phyloP scores from a whole-genome alignment of 192 early-diverging fungal species.

The Coemansia sp. region DNA sequence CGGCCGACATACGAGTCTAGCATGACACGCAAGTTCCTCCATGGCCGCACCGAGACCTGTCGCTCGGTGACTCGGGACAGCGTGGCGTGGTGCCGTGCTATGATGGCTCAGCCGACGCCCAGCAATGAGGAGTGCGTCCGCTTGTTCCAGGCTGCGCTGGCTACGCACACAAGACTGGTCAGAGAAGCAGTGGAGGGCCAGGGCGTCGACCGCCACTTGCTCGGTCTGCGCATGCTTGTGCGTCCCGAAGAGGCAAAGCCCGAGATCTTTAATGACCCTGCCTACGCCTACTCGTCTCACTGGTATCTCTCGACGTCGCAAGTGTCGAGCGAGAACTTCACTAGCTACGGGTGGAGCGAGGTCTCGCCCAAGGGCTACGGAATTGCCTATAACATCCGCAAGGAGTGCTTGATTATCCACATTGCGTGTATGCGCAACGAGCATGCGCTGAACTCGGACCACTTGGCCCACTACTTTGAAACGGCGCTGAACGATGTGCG shows the following conservation, averaged over 20 bases:
- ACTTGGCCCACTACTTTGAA: constrained; percentile 74
- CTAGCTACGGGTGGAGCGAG: constrained; percentile 92
- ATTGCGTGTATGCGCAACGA: constrained; percentile 72
- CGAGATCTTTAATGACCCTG: constrained; percentile 83
- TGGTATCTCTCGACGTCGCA: constrained; percentile 97
- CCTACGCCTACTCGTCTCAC: constrained; percentile 80
- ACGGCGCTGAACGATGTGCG: constrained; percentile 87
- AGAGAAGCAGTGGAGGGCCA: constrained; percentile 74
- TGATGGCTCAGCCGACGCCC: constrained; percentile 70
- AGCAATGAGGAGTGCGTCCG: constrained; percentile 62
- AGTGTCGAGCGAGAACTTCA: constrained; percentile 87
- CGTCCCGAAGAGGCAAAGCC: constrained; percentile 79
- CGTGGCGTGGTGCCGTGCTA: constrained; percentile 78
- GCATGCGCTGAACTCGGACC: constrained; percentile 58
- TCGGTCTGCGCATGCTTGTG: constrained; percentile 83
- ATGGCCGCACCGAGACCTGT: constrained; percentile 94
- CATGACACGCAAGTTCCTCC: constrained; percentile 89
- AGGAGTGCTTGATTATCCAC: constrained; percentile 84
- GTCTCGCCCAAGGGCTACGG: constrained; percentile 92
- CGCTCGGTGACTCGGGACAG: constrained; percentile 79
- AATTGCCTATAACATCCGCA: constrained; percentile 94
- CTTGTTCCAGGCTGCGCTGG: constrained; percentile 76
- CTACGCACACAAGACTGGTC: constrained; percentile 82
- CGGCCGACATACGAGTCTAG: constrained; percentile 93
- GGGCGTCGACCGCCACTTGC: constrained; percentile 92